Conservation (phyloP, 805 yeast genomes). For the Kodamaea kaohsiungensis region DNA sequence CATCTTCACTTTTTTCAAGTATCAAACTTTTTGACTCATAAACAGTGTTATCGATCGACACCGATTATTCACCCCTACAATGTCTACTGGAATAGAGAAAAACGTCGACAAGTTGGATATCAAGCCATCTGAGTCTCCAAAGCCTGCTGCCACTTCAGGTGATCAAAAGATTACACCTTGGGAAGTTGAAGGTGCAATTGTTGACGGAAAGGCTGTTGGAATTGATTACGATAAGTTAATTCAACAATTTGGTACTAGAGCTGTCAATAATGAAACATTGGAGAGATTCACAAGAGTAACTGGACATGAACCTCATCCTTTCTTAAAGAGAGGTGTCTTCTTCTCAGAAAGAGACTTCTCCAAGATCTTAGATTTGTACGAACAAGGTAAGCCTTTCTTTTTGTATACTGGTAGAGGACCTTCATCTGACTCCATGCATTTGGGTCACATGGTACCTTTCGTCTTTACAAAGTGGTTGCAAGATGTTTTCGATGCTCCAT, state of each 20-base stretch:
- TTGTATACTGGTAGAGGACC: constrained; percentile 98
- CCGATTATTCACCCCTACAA: not conserved
- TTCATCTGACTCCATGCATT: constrained; percentile 88
- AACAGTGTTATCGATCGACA: not conserved
- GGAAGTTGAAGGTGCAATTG: constrained; percentile 99
- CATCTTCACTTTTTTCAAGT: not conserved
- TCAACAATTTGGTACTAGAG: constrained; percentile 81
- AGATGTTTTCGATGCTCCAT: constrained; percentile 94
- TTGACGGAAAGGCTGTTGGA: constrained; percentile 86
- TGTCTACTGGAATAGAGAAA: constrained; percentile 13
- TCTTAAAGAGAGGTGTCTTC: constrained; percentile 86
- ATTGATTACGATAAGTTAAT: constrained; percentile 91
- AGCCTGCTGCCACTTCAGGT: constrained; percentile 20
- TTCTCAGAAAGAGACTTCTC: constrained; percentile 86
- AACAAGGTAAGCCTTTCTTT: constrained; percentile 93
- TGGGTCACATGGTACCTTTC: constrained; percentile 97
- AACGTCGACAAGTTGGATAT: constrained; percentile 11
- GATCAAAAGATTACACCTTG: constrained; percentile 73
- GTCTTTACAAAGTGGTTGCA: constrained; percentile 96
- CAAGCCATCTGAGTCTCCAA: not conserved
- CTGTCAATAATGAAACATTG: constrained; percentile 68
- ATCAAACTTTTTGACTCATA: not conserved
- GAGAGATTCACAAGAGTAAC: constrained; percentile 77
- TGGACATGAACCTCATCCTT: constrained; percentile 89
- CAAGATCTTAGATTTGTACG: constrained; percentile 82